Evolutionary conservation across 441 rosid species (phyloP), one percentile per base, ranked within the genome.

Genomic region (Syzygium syzygioides): DNA sequence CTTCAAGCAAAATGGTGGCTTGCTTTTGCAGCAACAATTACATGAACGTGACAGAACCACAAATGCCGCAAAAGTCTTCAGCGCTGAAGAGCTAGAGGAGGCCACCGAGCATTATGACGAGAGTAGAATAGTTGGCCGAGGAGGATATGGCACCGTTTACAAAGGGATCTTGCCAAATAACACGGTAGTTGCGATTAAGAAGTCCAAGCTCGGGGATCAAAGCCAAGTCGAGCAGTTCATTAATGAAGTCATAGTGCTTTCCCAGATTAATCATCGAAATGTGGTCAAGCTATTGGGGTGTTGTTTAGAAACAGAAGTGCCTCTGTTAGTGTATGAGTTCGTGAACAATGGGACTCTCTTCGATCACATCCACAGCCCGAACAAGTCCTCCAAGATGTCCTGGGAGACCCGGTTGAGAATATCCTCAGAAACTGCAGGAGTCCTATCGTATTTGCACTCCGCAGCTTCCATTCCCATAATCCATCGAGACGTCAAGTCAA

Each of bases 1-100:
- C 55, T 94, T 93, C 80, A 62, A 87, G 57, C 90, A 93, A 87
- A 94, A 93, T 62, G 95, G 95, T 12, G 95, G 94, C 13, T 25
- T 90, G 19, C 41, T 93, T 88, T 60, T 92, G 52, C 92, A 87
- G 23, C 91, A 90, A 64, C 85, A 87, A n/a, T 87, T 92, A 41
- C 86, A 83, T 0, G 50, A 80, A 32, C 86, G 57, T 1, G 79
- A 87, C 41, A 68, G 83, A 9, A 80, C 86, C 11, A 17, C 87
- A 23, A 90, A 87, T 30, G 71, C 86, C 3, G 86, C 92, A 2
- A 91, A 89, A 80, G 62, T 94, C 12, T 90, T 76, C n/a, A 20
- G 9, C 4, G 53, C 53, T 3, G 83, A 76, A 26, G 83, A 76
- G 83, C 83, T 76, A 76, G 83, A 76, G n/a, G 7, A 23, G 53